Evolutionary conservation across 768 basidiomycete species (phyloP).

Genomic region (Austroboletus festivus): DNA sequence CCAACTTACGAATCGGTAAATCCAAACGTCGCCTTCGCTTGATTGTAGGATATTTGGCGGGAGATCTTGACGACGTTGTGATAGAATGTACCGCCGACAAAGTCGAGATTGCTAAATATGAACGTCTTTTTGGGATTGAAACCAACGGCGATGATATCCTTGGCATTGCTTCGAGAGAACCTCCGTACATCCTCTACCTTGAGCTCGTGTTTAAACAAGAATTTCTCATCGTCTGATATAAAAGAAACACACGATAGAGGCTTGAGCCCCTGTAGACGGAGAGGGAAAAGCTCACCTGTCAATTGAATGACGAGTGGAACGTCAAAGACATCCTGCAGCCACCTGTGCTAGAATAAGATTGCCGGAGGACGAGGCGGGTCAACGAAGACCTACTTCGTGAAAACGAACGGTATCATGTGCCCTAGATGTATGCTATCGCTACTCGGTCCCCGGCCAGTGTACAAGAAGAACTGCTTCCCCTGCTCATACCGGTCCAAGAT

Average conservation of each 20-base stretch:
- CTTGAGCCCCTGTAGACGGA: background rate
- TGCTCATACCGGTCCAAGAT: constrained; percentile 96
- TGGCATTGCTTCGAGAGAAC: constrained; percentile 85
- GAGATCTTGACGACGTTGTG: constrained; percentile 91
- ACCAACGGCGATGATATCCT: constrained; percentile 95
- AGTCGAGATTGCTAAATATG: constrained; percentile 92
- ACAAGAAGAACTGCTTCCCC: constrained; percentile 95
- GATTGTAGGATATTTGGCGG: constrained; percentile 87
- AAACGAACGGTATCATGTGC: constrained; percentile 95
- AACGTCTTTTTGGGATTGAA: constrained; percentile 91
- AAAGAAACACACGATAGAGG: background rate
- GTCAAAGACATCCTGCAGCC: constrained; percentile 95
- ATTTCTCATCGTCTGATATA: constrained; percentile 90
- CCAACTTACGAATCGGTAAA: constrained; percentile 87
- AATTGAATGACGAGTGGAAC: constrained; percentile 94
- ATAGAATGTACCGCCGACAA: constrained; percentile 91
- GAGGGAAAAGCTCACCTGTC: constrained; percentile 57
- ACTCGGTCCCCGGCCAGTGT: constrained; percentile 95
- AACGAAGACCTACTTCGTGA: constrained; percentile 75
- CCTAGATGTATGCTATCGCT: constrained; percentile 97
- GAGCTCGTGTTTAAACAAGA: constrained; percentile 93
- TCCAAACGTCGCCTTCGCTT: constrained; percentile 93
- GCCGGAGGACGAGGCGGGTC: background rate
- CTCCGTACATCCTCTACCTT: constrained; percentile 83
- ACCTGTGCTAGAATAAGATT: constrained; percentile 46